Percentiles rank a stretch among this genome's conserved stretches.
Conservation (phyloP, 257 asterid species). For the Solanum appendiculatum region DNA sequence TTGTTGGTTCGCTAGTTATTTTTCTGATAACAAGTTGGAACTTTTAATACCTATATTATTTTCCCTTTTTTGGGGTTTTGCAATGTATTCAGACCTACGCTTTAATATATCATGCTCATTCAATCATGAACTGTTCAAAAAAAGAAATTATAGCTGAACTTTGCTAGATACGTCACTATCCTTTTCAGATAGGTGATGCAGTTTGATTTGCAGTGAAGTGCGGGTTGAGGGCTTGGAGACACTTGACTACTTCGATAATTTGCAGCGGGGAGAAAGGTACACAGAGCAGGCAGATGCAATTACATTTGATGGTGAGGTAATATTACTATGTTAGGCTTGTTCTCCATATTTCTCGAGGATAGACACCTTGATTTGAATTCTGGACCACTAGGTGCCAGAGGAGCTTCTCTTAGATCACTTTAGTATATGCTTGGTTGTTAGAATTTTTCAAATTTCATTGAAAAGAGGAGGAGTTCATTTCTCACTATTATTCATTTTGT, state of each 20-base stretch:
- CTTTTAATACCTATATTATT: not conserved
- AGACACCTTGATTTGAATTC: not conserved
- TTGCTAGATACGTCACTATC: conserved; percentile 15
- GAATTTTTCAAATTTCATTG: not conserved
- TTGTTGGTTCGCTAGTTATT: conserved; percentile 6
- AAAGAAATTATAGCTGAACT: not conserved
- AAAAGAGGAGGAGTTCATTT: not conserved
- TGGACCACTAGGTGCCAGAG: not conserved
- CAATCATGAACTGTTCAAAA: not conserved
- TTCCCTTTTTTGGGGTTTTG: not conserved
- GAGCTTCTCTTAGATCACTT: not conserved
- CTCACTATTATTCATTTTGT: not conserved
- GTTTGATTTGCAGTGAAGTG: conserved; percentile 70
- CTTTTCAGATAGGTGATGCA: conserved; percentile 25
- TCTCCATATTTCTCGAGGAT: not conserved
- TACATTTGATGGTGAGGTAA: conserved; percentile 84
- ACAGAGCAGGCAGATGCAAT: conserved; percentile 92
- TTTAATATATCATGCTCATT: not conserved
- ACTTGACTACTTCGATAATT: conserved; percentile 65
- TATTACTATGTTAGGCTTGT: not conserved
- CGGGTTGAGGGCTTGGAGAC: conserved; percentile 94
- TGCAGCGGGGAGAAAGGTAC: conserved; percentile 50
- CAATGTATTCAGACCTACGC: not conserved
- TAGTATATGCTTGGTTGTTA: not conserved
- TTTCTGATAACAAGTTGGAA: conserved; percentile 7